A percentile compares a stretch with the other conserved stretches of the same genome.
These are phyloP conservation scores for Boletus edulis DNA, from an alignment of 768 basidiomycete species.

Conservation along the genomic window DNA sequence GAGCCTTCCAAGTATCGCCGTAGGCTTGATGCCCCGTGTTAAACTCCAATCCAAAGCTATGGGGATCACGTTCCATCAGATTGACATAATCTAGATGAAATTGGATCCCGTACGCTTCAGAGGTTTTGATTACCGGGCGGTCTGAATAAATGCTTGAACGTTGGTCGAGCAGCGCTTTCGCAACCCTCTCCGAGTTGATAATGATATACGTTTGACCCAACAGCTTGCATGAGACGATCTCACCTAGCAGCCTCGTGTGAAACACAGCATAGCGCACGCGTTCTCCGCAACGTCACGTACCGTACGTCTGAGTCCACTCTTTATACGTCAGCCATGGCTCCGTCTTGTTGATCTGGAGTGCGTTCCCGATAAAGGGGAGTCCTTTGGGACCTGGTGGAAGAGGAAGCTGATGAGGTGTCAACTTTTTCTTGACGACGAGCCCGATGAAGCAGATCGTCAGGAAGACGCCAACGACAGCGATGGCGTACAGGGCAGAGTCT, in stretches of 20 bases:
- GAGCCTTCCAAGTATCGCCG: constrained; percentile 15
- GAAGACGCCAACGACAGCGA: background rate
- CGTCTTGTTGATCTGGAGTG: constrained; percentile 21
- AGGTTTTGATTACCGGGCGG: constrained; percentile 11
- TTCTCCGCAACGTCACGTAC: constrained; percentile 15
- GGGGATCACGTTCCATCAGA: background rate
- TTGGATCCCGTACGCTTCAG: constrained; percentile 1
- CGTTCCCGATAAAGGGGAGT: constrained; percentile 26
- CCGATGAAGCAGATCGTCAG: background rate
- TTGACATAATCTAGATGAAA: background rate
- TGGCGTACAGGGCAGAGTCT: background rate
- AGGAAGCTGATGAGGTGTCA: constrained; percentile 15
- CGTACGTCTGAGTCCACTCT: constrained; percentile 31
- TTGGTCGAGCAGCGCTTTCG: constrained; percentile 22
- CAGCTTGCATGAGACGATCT: constrained; percentile 18
- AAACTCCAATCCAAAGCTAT: constrained; percentile 25
- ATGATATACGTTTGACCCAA: constrained; percentile 23
- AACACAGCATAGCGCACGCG: background rate
- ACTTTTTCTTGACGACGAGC: constrained; percentile 1
- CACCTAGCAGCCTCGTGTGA: constrained; percentile 8
- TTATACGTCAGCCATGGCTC: constrained; percentile 32
- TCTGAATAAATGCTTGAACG: constrained; percentile 25
- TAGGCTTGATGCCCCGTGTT: constrained; percentile 21
- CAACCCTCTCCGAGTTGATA: constrained; percentile 24
- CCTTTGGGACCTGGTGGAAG: constrained; percentile 31